Evolutionary conservation across 805 yeast species (phyloP).

Genomic region (Ogataea haglerorum): DNA sequence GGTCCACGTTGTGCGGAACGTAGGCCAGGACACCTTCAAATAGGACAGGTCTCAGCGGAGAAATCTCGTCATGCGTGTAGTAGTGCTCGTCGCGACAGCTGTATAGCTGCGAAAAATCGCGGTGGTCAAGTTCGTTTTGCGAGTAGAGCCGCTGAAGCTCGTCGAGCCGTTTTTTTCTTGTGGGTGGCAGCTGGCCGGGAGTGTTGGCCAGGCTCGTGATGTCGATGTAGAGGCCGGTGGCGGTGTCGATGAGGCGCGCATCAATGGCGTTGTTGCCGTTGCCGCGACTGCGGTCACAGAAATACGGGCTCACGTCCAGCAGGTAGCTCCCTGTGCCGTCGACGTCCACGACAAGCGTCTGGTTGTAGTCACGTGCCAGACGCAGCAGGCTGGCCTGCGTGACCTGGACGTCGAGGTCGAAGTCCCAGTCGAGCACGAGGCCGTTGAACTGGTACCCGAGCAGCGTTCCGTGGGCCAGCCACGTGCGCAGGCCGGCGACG

Average conservation of each 20-base stretch:
- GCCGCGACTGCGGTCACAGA: conserved; percentile 36
- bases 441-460: conserved; percentile 65
- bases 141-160: conserved; percentile 18
- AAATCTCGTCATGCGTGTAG: conserved; percentile 44
- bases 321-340: conserved; percentile 32
- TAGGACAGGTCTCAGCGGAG: conserved; percentile 49
- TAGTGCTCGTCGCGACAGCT: conserved; percentile 59
- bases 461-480: conserved; percentile 65
- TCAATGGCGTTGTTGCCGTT: conserved; percentile 52
- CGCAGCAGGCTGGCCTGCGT: conserved; percentile 42
- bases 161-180: conserved; percentile 6
- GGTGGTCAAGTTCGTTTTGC: conserved; percentile 13
- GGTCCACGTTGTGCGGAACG: conserved; percentile 40
- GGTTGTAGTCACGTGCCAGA: conserved; percentile 47
- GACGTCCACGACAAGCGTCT: conserved; percentile 45
- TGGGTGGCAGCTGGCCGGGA: conserved; percentile 6
- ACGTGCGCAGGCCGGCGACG: conserved; percentile 43
- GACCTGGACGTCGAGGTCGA: conserved; percentile 60
- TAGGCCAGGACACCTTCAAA: conserved; percentile 57
- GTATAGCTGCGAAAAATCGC: conserved; percentile 19
- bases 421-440: conserved; percentile 56
- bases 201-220: conserved; percentile 37
- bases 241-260: conserved; percentile 51
- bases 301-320: conserved; percentile 35
- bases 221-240: conserved; percentile 46